Base-by-base conservation (phyloP, 2,329 filamentous ascomycete genomes). In the Claviceps africana region DNA sequence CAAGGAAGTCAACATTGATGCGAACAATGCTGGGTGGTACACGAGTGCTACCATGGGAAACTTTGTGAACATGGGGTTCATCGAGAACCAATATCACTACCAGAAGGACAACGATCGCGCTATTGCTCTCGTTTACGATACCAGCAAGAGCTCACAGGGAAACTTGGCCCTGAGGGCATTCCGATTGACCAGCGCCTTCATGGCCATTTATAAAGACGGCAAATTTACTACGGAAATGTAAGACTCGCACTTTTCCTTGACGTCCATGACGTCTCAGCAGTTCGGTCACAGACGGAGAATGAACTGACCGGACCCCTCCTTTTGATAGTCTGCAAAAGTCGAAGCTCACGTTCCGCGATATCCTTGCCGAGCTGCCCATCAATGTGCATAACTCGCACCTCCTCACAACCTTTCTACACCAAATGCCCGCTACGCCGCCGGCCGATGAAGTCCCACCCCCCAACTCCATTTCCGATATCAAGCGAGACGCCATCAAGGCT, bases 11-110 rank as follows among this genome's bases (percentile, higher is more conserved):
- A 98, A 97, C 69, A 87, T 97, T 55, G 93, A 98, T 69, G 93
- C 93, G 59, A 95, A 97, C 76, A 94, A 88, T 64, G 88, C 95
- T 55, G 93, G 93, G 63, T 98, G 90, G 90, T 98, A 98, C 75
- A 96, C 89, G 54, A 96, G 89, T 74, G 88, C 90, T 57, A 95
- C 89, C 70, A 94, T 98, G 87, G 93, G 93, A 70, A 97, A 95
- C 77, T 97, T 97, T 62, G 79, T 97, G 76, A 96, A 90, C 76
- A 70, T 86, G 66, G 87, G 85, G 75, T 90, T 95, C 66, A 87
- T 98, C 70, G 93, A 98, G 79, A 98, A 97, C 76, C 90, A 96
- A 71, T 89, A 83, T 72, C 86, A 90, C 75, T 97, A 95, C 76
- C 93, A 98, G 76, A 93, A 88, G 70, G 88, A 94, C 62, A 95